These are phyloP conservation scores for Mucor piriformis DNA, from an alignment of 371 early-diverging fungal species.

Conservation along the genomic window DNA sequence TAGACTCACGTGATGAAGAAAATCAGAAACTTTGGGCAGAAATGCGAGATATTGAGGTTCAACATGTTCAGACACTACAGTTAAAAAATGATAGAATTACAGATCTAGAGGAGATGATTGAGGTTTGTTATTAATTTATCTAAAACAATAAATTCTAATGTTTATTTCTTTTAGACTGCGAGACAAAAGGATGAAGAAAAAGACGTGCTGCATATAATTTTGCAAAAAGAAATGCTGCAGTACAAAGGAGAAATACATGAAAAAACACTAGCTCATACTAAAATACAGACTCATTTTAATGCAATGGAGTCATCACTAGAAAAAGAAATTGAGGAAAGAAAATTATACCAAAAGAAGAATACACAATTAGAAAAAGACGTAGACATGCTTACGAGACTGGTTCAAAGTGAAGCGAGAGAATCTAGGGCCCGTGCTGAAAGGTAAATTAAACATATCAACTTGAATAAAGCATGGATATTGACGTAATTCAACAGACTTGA, in stretches of 20 bases:
- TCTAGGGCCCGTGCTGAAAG: conserved; percentile 28
- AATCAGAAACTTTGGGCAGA: conserved; percentile 7
- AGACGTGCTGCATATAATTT: neutral
- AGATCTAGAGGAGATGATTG: neutral
- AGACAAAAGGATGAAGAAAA: conserved; percentile 3
- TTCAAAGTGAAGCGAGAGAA: conserved; percentile 31
- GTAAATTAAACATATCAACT: conserved; percentile 1
- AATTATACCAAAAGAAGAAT: conserved; percentile 13
- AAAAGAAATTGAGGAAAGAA: conserved; percentile 19
- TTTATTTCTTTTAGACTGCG: neutral
- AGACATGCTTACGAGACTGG: conserved; percentile 18
- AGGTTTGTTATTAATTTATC: neutral
- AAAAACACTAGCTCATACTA: conserved; percentile 7
- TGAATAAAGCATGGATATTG: neutral
- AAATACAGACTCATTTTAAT: neutral
- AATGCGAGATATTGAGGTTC: conserved; percentile 1
- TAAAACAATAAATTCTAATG: too few relatives aligned
- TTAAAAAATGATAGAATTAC: neutral
- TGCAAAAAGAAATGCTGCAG: conserved; percentile 8
- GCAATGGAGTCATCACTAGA: conserved; percentile 1
- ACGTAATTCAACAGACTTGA: conserved; percentile 3
- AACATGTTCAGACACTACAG: neutral
- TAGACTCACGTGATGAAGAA: conserved; percentile 13
- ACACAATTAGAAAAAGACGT: conserved; percentile 22
- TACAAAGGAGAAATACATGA: conserved; percentile 15